Base-by-base conservation (phyloP, 257 asterid species). In the Solanum lignicaule region DNA sequence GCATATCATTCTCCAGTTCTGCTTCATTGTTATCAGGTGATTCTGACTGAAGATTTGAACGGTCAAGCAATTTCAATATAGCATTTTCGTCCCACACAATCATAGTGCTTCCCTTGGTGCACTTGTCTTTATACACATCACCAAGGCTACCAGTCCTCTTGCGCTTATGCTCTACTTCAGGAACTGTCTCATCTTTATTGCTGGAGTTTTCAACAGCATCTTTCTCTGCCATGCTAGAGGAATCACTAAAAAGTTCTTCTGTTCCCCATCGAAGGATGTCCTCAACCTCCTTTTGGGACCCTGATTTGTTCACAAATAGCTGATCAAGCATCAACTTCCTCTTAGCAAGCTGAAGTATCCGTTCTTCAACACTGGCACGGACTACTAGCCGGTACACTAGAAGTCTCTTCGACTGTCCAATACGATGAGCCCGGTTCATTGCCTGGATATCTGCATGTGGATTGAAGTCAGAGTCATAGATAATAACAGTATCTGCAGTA, bases 381-480 rank as follows among this genome's bases (percentile, higher is more conserved):
- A 97, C 99, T 66, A 97, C 97, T 75, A 97, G 98, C 95, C 99
- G 92, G 91, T 96, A 97, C 43, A 97, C 99, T 33, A 97, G 93
- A 91, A 97, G 99, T 87, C 98, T 94, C 6, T 96, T 95, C 7
- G 99, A 94, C 89, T 97, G 99, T 82, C 99, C 99, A 38, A 97
- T 97, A 83, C 99, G 94, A 88, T 97, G 99, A 1, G 99, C 99
- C 81, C 99, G 92, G 90, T 96, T 96, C 99, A 97, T 97, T 25
- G 99, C 99, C 92, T 97, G 99, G 85, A 97, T 95, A 93, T 97
- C 99, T 58, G 99, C 99, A 92, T 97, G 99, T 12, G 99, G 99
- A 87, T 97, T 97, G 90, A 96, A 97, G 90, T 97, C 99, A 25
- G 99, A 97, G 91, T 97, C 99, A 89, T 97, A 97, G 48, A 97